phyloP scores from a whole-genome alignment of 306 rosid species.

The Luffa aegyptiaca region DNA sequence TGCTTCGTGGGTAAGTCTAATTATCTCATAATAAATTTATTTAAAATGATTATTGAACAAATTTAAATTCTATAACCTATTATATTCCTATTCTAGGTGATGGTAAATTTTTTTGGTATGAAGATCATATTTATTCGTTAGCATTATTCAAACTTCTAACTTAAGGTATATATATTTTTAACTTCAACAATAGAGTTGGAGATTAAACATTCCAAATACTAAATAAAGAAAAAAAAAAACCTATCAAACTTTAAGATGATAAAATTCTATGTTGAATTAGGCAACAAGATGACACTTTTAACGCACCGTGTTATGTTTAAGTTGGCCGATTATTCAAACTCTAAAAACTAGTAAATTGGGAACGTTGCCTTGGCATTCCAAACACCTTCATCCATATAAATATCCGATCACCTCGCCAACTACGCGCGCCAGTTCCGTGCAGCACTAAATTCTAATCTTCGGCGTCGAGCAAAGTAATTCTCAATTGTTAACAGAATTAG shows the following conservation, averaged over 20 bases:
- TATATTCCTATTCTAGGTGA: background rate
- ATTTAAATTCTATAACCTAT: background rate
- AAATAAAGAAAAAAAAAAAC: too few relatives aligned
- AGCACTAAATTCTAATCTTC: background rate
- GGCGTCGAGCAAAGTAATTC: background rate
- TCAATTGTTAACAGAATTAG: background rate
- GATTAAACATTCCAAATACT: too few relatives aligned
- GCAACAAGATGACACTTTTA: too few relatives aligned
- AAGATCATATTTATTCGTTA: too few relatives aligned
- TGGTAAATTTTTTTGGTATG: too few relatives aligned
- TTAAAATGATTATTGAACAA: background rate
- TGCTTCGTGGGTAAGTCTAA: too few relatives aligned
- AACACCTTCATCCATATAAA: background rate
- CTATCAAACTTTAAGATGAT: too few relatives aligned
- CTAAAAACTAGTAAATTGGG: background rate
- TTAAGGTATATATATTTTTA: too few relatives aligned
- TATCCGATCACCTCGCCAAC: background rate
- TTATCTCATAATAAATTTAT: too few relatives aligned
- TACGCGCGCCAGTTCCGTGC: background rate
- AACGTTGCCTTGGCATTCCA: background rate
- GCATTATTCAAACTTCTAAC: background rate
- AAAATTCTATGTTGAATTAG: too few relatives aligned
- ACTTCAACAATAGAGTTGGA: too few relatives aligned
- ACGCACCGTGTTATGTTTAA: too few relatives aligned
- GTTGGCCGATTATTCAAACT: background rate